phyloP scores from a whole-genome alignment of 768 basidiomycete genomes.

The Butyriboletus loyo region DNA sequence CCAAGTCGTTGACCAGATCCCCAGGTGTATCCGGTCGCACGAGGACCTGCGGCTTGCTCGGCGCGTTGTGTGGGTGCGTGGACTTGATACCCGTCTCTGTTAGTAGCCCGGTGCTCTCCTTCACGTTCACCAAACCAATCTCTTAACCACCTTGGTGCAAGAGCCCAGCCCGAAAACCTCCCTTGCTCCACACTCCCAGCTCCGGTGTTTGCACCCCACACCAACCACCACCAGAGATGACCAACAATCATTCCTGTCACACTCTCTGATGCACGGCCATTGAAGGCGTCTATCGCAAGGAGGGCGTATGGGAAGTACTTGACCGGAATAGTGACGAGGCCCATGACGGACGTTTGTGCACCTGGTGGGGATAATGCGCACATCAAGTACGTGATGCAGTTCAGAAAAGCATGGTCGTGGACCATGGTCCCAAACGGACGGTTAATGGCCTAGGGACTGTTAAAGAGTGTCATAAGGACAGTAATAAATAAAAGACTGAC shows the following conservation, averaged over 20 bases:
- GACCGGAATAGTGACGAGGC: constrained; percentile 71
- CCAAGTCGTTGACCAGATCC: constrained; percentile 55
- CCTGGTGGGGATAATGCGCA: constrained; percentile 65
- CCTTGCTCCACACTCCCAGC: constrained; percentile 39
- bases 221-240: constrained; percentile 77
- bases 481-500: constrained; percentile 39
- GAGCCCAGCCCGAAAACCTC: constrained; percentile 38
- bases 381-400: constrained; percentile 66
- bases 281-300: constrained; percentile 68
- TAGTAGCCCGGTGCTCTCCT: constrained; percentile 33
- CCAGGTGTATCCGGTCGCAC: constrained; percentile 44
- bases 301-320: constrained; percentile 73
- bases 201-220: constrained; percentile 50
- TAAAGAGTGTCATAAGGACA: background rate
- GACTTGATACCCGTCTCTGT: constrained; percentile 53
- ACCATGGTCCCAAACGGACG: constrained; percentile 54
- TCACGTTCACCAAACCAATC: constrained; percentile 43
- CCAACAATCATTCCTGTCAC: constrained; percentile 74
- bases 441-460: constrained; percentile 45
- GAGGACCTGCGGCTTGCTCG: constrained; percentile 15
- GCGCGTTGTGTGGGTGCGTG: constrained; percentile 48
- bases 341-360: constrained; percentile 71
- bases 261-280: constrained; percentile 55
- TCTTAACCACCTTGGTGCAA: constrained; percentile 60
- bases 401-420: constrained; percentile 63